Conservation (phyloP, 768 basidiomycete species). For the Termitomyces eurrhizus region DNA sequence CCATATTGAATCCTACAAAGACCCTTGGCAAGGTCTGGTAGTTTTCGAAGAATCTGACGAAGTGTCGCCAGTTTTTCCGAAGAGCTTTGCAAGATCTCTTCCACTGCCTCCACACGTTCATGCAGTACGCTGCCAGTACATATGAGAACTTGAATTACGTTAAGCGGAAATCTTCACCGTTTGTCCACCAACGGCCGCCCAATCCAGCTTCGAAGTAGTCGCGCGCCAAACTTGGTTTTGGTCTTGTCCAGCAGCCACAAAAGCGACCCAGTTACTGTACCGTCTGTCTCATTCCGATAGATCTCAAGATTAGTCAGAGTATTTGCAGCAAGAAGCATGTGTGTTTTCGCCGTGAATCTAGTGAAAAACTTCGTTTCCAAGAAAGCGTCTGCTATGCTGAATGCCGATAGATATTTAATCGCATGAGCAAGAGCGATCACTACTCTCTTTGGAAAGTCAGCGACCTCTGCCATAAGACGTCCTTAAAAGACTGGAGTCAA, state of each 20-base stretch:
- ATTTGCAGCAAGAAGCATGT: slow-evolving; percentile 88
- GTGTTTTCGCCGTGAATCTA: slow-evolving; percentile 68
- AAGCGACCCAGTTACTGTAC: slow-evolving; percentile 67
- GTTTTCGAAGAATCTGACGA: slow-evolving; percentile 61
- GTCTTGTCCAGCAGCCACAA: slow-evolving; percentile 86
- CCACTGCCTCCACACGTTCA: slow-evolving; percentile 78
- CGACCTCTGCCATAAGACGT: slow-evolving; percentile 54
- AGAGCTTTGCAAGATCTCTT: slow-evolving; percentile 67
- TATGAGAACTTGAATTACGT: background rate
- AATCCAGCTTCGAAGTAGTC: slow-evolving; percentile 82
- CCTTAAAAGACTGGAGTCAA: slow-evolving; percentile 32
- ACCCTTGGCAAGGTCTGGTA: slow-evolving; percentile 89
- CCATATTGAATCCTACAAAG: slow-evolving; percentile 88
- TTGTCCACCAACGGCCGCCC: slow-evolving; percentile 78
- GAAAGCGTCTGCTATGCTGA: slow-evolving; percentile 77
- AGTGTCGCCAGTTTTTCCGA: slow-evolving; percentile 63
- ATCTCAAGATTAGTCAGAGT: slow-evolving; percentile 90
- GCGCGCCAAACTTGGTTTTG: slow-evolving; percentile 83
- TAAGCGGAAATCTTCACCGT: slow-evolving; percentile 34
- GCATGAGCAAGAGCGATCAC: slow-evolving; percentile 71
- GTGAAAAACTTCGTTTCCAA: slow-evolving; percentile 74
- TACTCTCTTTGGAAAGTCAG: slow-evolving; percentile 67
- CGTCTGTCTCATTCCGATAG: slow-evolving; percentile 88
- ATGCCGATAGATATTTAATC: slow-evolving; percentile 66
- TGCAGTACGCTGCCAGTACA: slow-evolving; percentile 52